Conservation (phyloP, 1,139 yeast genomes). For the Saccharomyces hybrid region DNA sequence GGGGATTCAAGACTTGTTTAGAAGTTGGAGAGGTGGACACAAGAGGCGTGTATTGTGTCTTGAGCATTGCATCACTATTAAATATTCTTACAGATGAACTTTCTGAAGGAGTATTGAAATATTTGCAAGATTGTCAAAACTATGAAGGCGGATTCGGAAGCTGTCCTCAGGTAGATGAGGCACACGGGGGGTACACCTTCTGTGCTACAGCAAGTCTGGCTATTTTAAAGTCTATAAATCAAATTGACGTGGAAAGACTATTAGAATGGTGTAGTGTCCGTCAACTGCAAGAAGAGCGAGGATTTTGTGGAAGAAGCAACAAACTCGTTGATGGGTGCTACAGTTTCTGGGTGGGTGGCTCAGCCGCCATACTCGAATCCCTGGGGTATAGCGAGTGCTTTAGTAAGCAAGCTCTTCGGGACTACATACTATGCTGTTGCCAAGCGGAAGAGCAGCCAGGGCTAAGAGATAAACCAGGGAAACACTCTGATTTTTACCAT, state of each 20-base stretch:
- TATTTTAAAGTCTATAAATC: conserved; percentile 29
- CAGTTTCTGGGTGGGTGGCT: conserved; percentile 90
- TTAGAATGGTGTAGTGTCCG: conserved; percentile 62
- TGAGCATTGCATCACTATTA: conserved; percentile 64
- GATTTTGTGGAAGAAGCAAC: conserved; percentile 82
- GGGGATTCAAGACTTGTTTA: conserved; percentile 38
- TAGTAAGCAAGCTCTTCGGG: conserved; percentile 47
- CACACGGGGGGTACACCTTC: conserved; percentile 94
- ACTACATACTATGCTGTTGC: conserved; percentile 68
- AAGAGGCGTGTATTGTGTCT: conserved; percentile 79
- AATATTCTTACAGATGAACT: conserved; percentile 58
- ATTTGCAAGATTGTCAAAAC: conserved; percentile 72
- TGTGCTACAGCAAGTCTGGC: conserved; percentile 75
- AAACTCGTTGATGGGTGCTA: conserved; percentile 96
- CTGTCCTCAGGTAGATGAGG: conserved; percentile 63
- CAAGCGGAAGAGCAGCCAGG: conserved; percentile 64
- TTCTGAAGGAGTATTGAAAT: conserved; percentile 44
- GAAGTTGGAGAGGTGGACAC: conserved; percentile 73
- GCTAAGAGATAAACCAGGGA: conserved; percentile 80
- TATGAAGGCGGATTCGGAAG: conserved; percentile 96
- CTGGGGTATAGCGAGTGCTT: conserved; percentile 34
- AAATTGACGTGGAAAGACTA: conserved; percentile 38
- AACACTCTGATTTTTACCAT: conserved; percentile 76
- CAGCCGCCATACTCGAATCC: conserved; percentile 47
- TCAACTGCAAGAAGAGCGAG: conserved; percentile 71